These are phyloP conservation scores for Fimicolochytrium jonesii DNA, from an alignment of 192 early-diverging fungal genomes.

Conservation along the genomic window DNA sequence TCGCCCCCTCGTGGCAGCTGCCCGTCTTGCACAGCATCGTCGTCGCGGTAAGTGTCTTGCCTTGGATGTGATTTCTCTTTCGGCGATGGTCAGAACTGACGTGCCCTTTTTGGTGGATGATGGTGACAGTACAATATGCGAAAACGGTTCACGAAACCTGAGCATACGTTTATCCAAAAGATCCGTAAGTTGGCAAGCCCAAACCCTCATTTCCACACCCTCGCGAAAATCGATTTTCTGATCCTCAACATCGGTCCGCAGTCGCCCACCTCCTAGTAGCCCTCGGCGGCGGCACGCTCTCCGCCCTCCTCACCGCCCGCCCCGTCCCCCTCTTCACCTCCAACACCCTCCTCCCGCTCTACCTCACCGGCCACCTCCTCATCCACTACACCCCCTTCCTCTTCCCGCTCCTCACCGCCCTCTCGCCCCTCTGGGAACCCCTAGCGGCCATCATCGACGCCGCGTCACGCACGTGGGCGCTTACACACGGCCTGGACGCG, in stretches of 20 bases:
- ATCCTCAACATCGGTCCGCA: background rate
- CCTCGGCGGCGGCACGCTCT: conserved; percentile 27
- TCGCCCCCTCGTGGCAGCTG: conserved; percentile 7
- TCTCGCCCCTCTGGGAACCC: conserved; percentile 5
- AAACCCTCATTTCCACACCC: background rate
- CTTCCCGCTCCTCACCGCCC: conserved; percentile 15
- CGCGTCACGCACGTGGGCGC: conserved; percentile 20
- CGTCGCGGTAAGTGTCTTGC: background rate
- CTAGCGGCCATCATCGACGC: conserved; percentile 27
- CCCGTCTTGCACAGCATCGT: conserved; percentile 2
- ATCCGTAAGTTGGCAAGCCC: background rate
- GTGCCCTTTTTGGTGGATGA: background rate
- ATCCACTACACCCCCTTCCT: conserved; percentile 27
- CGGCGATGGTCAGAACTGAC: background rate
- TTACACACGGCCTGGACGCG: conserved; percentile 5
- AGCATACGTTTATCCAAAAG: conserved; percentile 4
- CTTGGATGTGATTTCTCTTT: no score
- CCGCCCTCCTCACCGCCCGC: conserved; percentile 29
- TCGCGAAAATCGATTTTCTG: background rate
- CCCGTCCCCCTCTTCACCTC: conserved; percentile 27
- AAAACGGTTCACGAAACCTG: background rate
- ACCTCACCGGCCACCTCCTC: conserved; percentile 30
- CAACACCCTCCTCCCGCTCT: conserved; percentile 27
- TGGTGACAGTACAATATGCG: background rate
- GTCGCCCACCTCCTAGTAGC: conserved; percentile 8